Evolutionary conservation across 805 yeast species (phyloP).

Genomic region (Spencermartinsiella europaea): DNA sequence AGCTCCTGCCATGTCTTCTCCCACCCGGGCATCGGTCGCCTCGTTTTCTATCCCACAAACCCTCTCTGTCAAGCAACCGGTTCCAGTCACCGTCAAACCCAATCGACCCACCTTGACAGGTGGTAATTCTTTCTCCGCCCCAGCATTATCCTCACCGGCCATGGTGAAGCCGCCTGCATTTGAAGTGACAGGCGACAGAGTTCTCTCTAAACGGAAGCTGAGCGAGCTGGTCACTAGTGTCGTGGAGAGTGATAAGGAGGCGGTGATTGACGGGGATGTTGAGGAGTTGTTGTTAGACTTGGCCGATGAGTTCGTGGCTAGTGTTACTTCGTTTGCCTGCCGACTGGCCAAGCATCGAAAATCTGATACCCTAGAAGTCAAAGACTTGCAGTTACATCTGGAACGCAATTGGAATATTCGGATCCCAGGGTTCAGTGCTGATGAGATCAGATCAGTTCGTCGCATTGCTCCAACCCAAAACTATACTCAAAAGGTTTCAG

Average conservation of each 20-base stretch:
- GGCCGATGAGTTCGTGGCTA: conserved; percentile 91
- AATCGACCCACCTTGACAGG: conserved; percentile 79
- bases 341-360: conserved; percentile 92
- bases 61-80: conserved; percentile 59
- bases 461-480: conserved; percentile 35
- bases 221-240: conserved; percentile 77
- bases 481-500: conserved; percentile 37
- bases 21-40: conserved; percentile 24
- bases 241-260: conserved; percentile 74
- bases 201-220: conserved; percentile 81
- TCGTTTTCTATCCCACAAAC: conserved; percentile 53
- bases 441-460: conserved; percentile 64
- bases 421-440: conserved; percentile 88
- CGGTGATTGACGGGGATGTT: conserved; percentile 87
- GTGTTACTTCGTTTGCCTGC: conserved; percentile 91
- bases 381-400: conserved; percentile 85
- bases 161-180: conserved; percentile 70
- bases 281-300: conserved; percentile 85
- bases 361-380: conserved; percentile 77
- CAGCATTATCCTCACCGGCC: conserved; percentile 74
- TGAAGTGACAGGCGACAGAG: conserved; percentile 64
- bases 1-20: conserved; percentile 35
- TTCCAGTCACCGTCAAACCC: conserved; percentile 59
- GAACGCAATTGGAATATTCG: conserved; percentile 94
- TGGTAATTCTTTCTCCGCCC: conserved; percentile 68